Conservation (phyloP, 495 filamentous ascomycete genomes). For the Penicillium mononematosum region DNA sequence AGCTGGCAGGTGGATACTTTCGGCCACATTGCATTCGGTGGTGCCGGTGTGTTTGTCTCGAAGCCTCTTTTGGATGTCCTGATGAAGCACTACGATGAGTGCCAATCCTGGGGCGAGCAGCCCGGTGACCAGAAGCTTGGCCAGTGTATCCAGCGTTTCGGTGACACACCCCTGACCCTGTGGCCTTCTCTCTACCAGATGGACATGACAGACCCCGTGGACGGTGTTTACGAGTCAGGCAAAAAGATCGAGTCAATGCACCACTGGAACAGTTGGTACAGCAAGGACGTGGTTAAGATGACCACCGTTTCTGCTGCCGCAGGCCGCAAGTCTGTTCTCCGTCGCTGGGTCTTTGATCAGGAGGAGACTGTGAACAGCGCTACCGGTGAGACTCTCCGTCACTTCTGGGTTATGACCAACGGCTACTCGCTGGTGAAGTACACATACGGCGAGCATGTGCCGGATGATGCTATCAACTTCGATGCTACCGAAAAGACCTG, state of each 20-base stretch:
- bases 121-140: conserved; percentile 61
- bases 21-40: conserved; percentile 67
- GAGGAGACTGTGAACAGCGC: conserved; percentile 46
- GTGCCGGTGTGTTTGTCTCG: conserved; percentile 66
- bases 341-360: conserved; percentile 59
- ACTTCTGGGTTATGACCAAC: conserved; percentile 59
- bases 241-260: conserved; percentile 58
- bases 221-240: conserved; percentile 64
- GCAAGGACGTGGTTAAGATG: conserved; percentile 59
- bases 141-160: conserved; percentile 60
- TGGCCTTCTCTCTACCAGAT: conserved; percentile 62
- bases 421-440: conserved; percentile 63
- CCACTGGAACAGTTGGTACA: conserved; percentile 61
- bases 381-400: conserved; percentile 40
- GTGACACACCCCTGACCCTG: conserved; percentile 54
- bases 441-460: conserved; percentile 42
- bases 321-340: conserved; percentile 59
- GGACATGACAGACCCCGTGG: conserved; percentile 58
- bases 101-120: conserved; percentile 50
- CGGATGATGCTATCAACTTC: conserved; percentile 52
- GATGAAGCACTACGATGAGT: conserved; percentile 52
- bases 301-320: conserved; percentile 54
- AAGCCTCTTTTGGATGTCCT: conserved; percentile 56
- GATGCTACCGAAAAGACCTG: conserved; percentile 62
- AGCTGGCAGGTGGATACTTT: conserved; percentile 56